These are phyloP conservation scores for Penicillium silybi DNA, from an alignment of 495 filamentous ascomycete species.

Conservation along the genomic window DNA sequence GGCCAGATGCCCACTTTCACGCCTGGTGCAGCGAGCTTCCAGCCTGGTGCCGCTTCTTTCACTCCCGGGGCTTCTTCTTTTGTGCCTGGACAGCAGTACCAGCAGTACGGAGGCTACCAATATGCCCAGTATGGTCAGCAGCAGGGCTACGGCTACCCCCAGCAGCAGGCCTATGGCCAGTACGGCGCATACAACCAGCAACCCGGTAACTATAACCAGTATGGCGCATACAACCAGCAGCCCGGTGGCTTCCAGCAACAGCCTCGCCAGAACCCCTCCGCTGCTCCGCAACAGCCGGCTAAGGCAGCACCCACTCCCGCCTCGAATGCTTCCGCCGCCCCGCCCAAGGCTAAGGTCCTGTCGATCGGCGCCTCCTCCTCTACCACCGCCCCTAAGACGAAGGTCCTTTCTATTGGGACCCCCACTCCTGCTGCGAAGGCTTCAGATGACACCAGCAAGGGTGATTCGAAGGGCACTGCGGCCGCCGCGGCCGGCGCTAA, in stretches of 20 bases:
- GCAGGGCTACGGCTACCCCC: conserved; percentile 47
- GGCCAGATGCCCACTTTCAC: conserved; percentile 48
- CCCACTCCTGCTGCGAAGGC: conserved; percentile 52
- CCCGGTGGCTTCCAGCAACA: conserved; percentile 47
- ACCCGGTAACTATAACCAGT: conserved; percentile 55
- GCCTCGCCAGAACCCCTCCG: conserved; percentile 39
- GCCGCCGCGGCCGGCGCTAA: conserved; percentile 57
- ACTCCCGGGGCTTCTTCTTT: conserved; percentile 73
- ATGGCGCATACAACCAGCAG: conserved; percentile 47
- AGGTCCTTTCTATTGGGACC: conserved; percentile 64
- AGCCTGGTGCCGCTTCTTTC: conserved; percentile 76
- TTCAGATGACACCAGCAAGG: conserved; percentile 43
- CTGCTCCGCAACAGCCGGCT: conserved; percentile 50
- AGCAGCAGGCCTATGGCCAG: conserved; percentile 43
- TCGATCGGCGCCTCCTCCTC: conserved; percentile 37
- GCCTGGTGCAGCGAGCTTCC: conserved; percentile 48
- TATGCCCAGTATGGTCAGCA: conserved; percentile 44
- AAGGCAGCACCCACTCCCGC: conserved; percentile 22
- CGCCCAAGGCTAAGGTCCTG: conserved; percentile 34
- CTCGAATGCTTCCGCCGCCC: conserved; percentile 24
- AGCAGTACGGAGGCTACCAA: conserved; percentile 39
- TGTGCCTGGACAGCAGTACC: conserved; percentile 66
- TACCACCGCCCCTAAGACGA: conserved; percentile 58
- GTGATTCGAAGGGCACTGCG: conserved; percentile 49
- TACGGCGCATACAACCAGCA: conserved; percentile 47